A percentile compares a stretch with the other conserved stretches of the same genome.
Evolutionary conservation across 345 rosid genomes (phyloP).

Genomic region (rapeseed (Brassica napus)): Da-Ae NC_063447.1:35734001-35734500

Average conservation of each 20-base stretch:
- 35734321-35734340: conserved; percentile 28
- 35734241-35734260: conserved; percentile 38
- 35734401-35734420: conserved; percentile 39
- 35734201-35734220: conserved; percentile 36
- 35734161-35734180: conserved; percentile 19
- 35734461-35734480: conserved; percentile 37
- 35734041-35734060: not conserved
- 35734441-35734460: conserved; percentile 32
- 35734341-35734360: not conserved
- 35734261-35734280: conserved; percentile 34
- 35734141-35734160: conserved; percentile 32
- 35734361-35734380: conserved; percentile 32
- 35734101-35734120: not conserved
- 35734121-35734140: conserved; percentile 3
- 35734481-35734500: conserved; percentile 36
- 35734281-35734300: conserved; percentile 31
- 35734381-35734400: conserved; percentile 37
- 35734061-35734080: conserved; percentile 5
- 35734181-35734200: conserved; percentile 17
- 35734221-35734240: conserved; percentile 35
- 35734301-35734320: conserved; percentile 34
- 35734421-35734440: not conserved
- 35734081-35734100: not conserved
- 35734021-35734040: conserved; percentile 7
- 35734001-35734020: conserved; percentile 22